Conservation (phyloP, 331 rosid species). For the Ulmus americana region DNA sequence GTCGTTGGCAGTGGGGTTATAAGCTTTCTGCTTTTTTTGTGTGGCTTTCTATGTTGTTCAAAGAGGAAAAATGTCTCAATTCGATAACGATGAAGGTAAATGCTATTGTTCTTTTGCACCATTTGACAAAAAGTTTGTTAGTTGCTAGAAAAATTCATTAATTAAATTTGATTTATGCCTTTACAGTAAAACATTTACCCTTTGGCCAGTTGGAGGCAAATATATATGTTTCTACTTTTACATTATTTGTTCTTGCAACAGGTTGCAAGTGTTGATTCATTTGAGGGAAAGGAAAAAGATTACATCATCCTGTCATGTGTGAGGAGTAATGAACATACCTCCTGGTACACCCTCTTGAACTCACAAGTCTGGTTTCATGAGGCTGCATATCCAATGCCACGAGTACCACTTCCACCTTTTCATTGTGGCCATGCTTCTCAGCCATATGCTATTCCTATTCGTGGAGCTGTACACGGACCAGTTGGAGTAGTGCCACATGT, state of each 20-base stretch:
- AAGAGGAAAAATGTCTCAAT: slow-evolving; percentile 37
- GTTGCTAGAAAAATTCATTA: too few species aligned
- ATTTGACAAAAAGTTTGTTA: too few species aligned
- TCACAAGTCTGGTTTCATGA: slow-evolving; percentile 89
- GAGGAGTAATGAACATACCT: slow-evolving; percentile 90
- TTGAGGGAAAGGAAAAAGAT: slow-evolving; percentile 99
- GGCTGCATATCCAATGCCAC: slow-evolving; percentile 76
- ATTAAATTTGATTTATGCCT: not conserved
- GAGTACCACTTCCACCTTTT: slow-evolving; percentile 73
- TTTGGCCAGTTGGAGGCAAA: not conserved
- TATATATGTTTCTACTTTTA: not conserved
- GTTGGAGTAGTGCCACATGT: slow-evolving; percentile 99
- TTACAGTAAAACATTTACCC: not conserved
- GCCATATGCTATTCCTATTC: slow-evolving; percentile 97
- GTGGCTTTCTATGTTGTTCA: slow-evolving; percentile 22
- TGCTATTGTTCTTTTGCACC: too few species aligned
- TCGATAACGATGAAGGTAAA: slow-evolving; percentile 45
- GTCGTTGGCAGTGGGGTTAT: too few species aligned
- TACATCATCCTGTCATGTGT: slow-evolving; percentile 93
- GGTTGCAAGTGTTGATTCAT: slow-evolving; percentile 99
- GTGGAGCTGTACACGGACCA: slow-evolving; percentile 95
- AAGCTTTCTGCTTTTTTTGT: too few species aligned
- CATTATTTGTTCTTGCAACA: slow-evolving; percentile 31
- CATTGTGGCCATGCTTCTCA: slow-evolving; percentile 87
- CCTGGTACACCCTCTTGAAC: slow-evolving; percentile 87